A percentile compares a stretch with the other conserved stretches of the same genome.
Conservation (phyloP, 306 rosid genomes). For the Cicer yamashitae region DNA sequence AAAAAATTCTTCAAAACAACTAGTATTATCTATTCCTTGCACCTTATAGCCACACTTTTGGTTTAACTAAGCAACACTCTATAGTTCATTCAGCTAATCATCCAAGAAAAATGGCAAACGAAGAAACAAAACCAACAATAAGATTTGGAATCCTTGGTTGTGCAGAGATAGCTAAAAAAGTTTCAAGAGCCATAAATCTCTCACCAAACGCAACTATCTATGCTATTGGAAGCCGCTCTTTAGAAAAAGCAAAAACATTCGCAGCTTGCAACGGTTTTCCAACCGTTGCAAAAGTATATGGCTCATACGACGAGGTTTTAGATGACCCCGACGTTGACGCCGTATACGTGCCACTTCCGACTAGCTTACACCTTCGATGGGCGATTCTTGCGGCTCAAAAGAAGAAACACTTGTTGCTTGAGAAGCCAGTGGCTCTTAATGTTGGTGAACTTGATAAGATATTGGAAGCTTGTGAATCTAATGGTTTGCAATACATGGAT, state of each 20-base stretch:
- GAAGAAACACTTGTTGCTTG: slow-evolving; percentile 80
- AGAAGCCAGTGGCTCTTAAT: slow-evolving; percentile 80
- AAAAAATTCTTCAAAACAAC: no score
- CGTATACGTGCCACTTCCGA: slow-evolving; percentile 76
- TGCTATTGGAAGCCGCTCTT: slow-evolving; percentile 74
- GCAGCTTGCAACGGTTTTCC: slow-evolving; percentile 65
- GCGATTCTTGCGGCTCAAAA: slow-evolving; percentile 76
- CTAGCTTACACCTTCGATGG: slow-evolving; percentile 72
- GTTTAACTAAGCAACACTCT: background rate
- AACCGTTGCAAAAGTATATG: slow-evolving; percentile 61
- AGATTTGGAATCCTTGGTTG: slow-evolving; percentile 80
- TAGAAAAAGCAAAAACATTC: slow-evolving; percentile 64
- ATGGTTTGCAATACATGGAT: slow-evolving; percentile 81
- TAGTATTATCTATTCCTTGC: no score
- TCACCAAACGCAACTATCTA: slow-evolving; percentile 65
- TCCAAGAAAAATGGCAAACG: slow-evolving; percentile 13
- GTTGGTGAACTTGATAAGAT: slow-evolving; percentile 68
- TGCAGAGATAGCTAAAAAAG: slow-evolving; percentile 71
- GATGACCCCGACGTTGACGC: slow-evolving; percentile 75
- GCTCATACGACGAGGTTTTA: slow-evolving; percentile 71
- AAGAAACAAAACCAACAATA: slow-evolving; percentile 36
- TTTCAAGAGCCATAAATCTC: slow-evolving; percentile 64
- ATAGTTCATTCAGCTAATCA: background rate
- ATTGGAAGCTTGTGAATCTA: slow-evolving; percentile 63
- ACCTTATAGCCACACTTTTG: background rate